phyloP scores from a whole-genome alignment of 305 asterid genomes.

The Rubia balearica region DNA sequence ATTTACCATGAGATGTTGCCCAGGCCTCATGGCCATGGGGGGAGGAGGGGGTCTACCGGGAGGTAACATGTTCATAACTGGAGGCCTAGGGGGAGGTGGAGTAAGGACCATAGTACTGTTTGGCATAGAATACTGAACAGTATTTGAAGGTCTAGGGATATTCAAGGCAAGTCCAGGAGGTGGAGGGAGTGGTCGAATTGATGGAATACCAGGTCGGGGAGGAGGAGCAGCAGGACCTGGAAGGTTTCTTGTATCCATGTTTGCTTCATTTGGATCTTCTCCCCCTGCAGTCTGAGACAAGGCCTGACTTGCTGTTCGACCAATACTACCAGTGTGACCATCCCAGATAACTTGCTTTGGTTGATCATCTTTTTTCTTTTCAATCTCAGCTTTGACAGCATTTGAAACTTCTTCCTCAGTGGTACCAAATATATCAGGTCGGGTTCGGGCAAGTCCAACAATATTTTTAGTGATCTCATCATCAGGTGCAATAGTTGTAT shows the following conservation, averaged over 20 bases:
- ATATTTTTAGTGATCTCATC: conserved; percentile 90
- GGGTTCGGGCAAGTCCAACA: conserved; percentile 84
- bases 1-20: conserved; percentile 52
- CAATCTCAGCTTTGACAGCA: conserved; percentile 92
- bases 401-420: conserved; percentile 96
- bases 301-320: conserved; percentile 86
- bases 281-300: conserved; percentile 55
- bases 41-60: conserved; percentile 64
- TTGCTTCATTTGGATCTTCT: conserved; percentile 50
- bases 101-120: conserved; percentile 33
- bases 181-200: conserved; percentile 67
- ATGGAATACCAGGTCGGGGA: conserved; percentile 65
- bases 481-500: conserved; percentile 92
- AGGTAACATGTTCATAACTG: conserved; percentile 50
- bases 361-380: conserved; percentile 84
- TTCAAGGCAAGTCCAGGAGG: conserved; percentile 78
- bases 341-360: conserved; percentile 97
- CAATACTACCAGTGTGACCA: conserved; percentile 90
- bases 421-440: conserved; percentile 95
- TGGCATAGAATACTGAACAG: conserved; percentile 47
- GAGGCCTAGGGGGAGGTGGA: conserved; percentile 67
- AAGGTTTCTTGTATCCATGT: conserved; percentile 45
- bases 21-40: conserved; percentile 55
- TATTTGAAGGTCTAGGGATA: conserved; percentile 61
- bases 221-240: conserved; percentile 83